Evolutionary conservation across 371 early-diverging fungal species (phyloP), one percentile per base, ranked within the genome.

Genomic region (Phascolomyces articulosus): DNA sequence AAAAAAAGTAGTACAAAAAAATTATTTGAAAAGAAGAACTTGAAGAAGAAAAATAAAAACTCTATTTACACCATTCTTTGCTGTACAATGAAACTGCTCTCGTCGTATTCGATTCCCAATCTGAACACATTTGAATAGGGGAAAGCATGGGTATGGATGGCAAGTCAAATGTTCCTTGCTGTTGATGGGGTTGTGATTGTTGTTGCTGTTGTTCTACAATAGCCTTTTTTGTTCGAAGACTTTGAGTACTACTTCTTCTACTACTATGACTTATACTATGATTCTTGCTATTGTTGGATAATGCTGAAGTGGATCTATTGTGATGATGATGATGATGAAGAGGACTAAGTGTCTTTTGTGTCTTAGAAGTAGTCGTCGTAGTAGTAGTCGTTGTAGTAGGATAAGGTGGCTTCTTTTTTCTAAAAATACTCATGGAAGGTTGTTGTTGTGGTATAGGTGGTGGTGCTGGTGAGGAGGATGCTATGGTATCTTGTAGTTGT

Each of bases 71-170:
- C 2, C 49, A 58, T 58, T 26, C 59, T 18, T 44, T 48, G 44
- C 60, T 44, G 60, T 48, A 60, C 44, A 40, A 44, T 47, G 15
- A 38, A 10, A 40, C 41, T 13, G 40, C 34, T 26, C 26, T 26
- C 16, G 60, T 48, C 11, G 48, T 27, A 11, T n/a, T n/a, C n/a
- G 44, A n/a, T 23, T 27, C 55, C 60, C 60, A 59, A 10, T 66
- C 61, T 16, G 66, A 57, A 31, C 48, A 55, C 40, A 63, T 47
- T 55, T 41, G 63, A 16, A 66, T 60, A 31, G 66, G 66, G 18
- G 66, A 66, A 18, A 66, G 48, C 26, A 41, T 38, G 28, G 66
- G 66, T 41, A 66, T 66, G 31, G 61, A 60, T 9, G 66, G 66
- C 29, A 66, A 60, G 23, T 65, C 53, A 53, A 58, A 58, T 7